Evolutionary conservation across 2,329 filamentous ascomycete species (phyloP).

Genomic region (Aspergillus hiratsukae): DNA sequence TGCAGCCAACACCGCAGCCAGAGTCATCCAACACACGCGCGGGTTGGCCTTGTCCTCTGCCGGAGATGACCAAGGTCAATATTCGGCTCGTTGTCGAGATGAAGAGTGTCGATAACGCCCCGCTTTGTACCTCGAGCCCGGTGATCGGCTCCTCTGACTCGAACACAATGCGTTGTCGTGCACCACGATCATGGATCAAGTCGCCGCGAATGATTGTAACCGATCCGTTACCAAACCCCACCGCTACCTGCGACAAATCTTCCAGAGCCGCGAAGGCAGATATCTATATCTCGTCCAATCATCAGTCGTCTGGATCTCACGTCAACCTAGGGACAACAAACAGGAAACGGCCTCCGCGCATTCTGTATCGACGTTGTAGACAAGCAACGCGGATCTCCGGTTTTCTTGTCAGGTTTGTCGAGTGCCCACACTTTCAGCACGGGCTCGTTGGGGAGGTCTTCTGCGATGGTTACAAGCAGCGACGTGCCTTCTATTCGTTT

Average conservation of each 20-base stretch:
- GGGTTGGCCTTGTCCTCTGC: constrained; percentile 82
- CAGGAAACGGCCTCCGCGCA: constrained; percentile 87
- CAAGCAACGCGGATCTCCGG: constrained; percentile 78
- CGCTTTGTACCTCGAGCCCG: constrained; percentile 71
- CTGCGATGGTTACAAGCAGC: constrained; percentile 72
- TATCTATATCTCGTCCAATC: constrained; percentile 37
- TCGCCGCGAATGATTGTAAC: constrained; percentile 93
- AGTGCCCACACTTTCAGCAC: constrained; percentile 96
- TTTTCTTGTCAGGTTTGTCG: constrained; percentile 91
- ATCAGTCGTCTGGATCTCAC: constrained; percentile 1
- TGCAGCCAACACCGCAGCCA: constrained; percentile 90
- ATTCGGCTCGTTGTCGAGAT: constrained; percentile 88
- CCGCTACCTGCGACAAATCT: constrained; percentile 85
- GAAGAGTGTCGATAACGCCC: constrained; percentile 70
- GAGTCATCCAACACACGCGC: constrained; percentile 83
- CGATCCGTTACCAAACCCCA: constrained; percentile 92
- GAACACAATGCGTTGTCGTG: constrained; percentile 89
- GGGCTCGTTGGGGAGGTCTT: constrained; percentile 83
- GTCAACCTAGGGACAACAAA: constrained; percentile 36
- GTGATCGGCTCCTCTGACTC: constrained; percentile 97
- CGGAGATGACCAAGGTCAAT: constrained; percentile 78
- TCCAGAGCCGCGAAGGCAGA: constrained; percentile 84
- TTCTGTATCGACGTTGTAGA: constrained; percentile 85
- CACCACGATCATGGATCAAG: constrained; percentile 89
- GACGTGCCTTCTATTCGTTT: constrained; percentile 85